Evolutionary conservation across 2,329 filamentous ascomycete species (phyloP), one percentile per base, ranked within the genome.

Genomic region (Neopestalotiopsis sp.): DNA sequence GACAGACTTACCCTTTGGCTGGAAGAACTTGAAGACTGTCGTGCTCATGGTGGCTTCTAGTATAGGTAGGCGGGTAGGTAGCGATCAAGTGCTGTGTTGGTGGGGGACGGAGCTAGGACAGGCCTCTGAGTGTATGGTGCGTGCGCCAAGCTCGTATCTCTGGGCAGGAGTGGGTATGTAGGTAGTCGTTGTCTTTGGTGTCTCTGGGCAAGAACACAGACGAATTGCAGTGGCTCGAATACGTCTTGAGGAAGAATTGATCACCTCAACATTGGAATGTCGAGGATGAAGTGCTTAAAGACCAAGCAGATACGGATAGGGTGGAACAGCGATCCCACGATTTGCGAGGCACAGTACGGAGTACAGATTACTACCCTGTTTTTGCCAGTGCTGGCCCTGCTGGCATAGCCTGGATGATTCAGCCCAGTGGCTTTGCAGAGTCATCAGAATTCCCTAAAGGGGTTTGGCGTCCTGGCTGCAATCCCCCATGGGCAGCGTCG

Each of bases 1-100:
- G 24, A 6, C 12, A 40, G 24, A 58, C 49, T 32, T 13, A 67
- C 53, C 65, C 45, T 65, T 65, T 10, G 62, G 62, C 34, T 65
- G 30, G 20, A 65, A 65, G 24, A 65, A 49, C 62, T 49, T 65
- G 62, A 65, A 65, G 30, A 65, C 62, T 20, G 32, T 40, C 38
- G 34, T 49, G 40, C 42, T 65, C 38, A 45, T 65, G 14, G 42
- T 49, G 6, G 30, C 57, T 34, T 24, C 6, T 24, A 62, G 30
- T 62, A 59, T 17, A 28, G 3, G 3, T 28, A 28, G 24, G 24
- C 24, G 24, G 24, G 24, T 28, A 28, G 24, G 24, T 28, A 34
- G 1, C 14, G 34, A 42, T 53, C n/a, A 20, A n/a, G 5, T n/a
- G 45, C 17, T 7, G 17, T 53, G 45, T 53, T n/a, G 17, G 45